Conservation (phyloP, 305 asterid species). For the Fraxinus paxiana region DNA sequence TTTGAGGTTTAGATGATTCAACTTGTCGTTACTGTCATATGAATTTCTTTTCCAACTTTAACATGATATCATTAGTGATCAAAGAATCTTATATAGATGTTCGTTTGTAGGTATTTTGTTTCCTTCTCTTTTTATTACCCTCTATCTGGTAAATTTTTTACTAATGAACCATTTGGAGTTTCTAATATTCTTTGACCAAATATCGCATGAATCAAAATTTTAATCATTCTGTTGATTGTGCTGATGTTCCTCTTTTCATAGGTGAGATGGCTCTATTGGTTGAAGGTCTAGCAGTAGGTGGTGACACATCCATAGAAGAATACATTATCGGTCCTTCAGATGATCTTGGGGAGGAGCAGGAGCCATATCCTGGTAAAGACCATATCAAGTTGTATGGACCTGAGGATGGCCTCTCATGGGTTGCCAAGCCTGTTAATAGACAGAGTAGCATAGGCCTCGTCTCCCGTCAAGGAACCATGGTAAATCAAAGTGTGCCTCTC, state of each 20-base stretch:
- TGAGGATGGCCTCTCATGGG: slow-evolving; percentile 82
- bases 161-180: background rate
- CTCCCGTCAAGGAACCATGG: slow-evolving; percentile 76
- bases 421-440: slow-evolving; percentile 68
- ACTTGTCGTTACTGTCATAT: background rate
- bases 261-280: slow-evolving; percentile 95
- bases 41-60: background rate
- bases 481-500: slow-evolving; percentile 44
- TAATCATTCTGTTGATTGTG: slow-evolving; percentile 3
- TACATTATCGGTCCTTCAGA: slow-evolving; percentile 72
- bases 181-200: background rate
- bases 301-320: slow-evolving; percentile 77
- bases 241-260: slow-evolving; percentile 27
- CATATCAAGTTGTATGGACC: slow-evolving; percentile 74
- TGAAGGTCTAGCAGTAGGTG: slow-evolving; percentile 82
- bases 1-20: background rate
- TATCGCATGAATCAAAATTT: background rate
- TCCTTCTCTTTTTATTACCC: background rate
- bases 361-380: slow-evolving; percentile 38
- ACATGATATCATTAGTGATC: background rate
- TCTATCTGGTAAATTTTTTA: background rate
- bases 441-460: slow-evolving; percentile 66
- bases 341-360: slow-evolving; percentile 53
- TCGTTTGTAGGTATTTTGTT: background rate
- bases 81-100: background rate